Percentiles rank a stretch among this genome's conserved stretches.
Evolutionary conservation across 768 basidiomycete genomes (phyloP).

Genomic region (Suillus americanus): DNA sequence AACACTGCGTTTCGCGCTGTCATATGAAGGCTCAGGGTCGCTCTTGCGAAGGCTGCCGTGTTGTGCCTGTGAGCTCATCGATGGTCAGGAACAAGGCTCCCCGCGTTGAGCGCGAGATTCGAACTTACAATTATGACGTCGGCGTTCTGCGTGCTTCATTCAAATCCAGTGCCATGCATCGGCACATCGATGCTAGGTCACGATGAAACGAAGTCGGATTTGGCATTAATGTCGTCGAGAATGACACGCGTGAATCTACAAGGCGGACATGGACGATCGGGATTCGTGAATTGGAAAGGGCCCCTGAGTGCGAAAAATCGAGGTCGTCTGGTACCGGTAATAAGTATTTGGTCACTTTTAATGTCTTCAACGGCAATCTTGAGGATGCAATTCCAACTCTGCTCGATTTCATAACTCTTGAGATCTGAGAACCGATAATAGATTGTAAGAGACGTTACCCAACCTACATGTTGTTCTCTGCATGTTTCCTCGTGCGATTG

Average conservation of each 20-base stretch:
- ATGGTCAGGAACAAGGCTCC: no score
- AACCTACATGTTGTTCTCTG: background rate
- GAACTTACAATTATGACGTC: background rate
- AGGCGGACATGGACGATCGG: background rate
- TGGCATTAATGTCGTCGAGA: slow-evolving; percentile 2
- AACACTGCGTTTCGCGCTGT: no score
- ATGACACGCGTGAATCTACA: background rate
- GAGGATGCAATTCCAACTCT: background rate
- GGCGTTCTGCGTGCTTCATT: background rate
- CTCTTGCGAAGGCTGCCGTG: no score
- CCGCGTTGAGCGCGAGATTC: background rate
- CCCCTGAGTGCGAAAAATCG: background rate
- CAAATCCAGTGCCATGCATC: background rate
- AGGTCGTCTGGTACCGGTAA: background rate
- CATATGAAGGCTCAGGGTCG: no score
- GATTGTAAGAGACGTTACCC: background rate
- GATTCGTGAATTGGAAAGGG: slow-evolving; percentile 8
- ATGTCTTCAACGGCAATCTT: background rate
- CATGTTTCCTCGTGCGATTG: background rate
- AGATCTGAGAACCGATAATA: background rate
- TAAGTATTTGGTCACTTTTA: background rate
- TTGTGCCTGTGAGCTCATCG: no score
- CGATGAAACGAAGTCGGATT: background rate
- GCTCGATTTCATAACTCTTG: background rate
- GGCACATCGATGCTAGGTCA: slow-evolving; percentile 9